Conservation (phyloP, 306 rosid species). For the Betula pendula region DNA sequence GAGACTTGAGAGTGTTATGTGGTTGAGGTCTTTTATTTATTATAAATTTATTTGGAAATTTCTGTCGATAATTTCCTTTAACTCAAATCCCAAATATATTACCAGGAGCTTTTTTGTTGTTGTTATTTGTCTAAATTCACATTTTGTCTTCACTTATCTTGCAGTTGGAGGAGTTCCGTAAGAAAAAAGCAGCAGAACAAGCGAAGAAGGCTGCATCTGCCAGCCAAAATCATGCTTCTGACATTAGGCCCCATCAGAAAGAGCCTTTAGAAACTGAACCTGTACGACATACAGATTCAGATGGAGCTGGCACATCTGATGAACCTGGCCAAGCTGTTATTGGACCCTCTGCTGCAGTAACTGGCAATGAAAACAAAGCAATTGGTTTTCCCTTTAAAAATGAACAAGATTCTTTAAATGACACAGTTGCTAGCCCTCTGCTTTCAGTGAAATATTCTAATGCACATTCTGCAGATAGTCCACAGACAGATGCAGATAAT, state of each 20-base stretch:
- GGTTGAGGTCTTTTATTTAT: too few species aligned
- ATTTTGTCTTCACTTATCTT: slow-evolving; percentile 23
- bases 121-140: slow-evolving; percentile 7
- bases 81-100: not conserved
- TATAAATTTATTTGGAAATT: too few species aligned
- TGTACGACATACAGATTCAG: slow-evolving; percentile 48
- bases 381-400: slow-evolving; percentile 37
- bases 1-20: too few species aligned
- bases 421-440: slow-evolving; percentile 24
- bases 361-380: slow-evolving; percentile 35
- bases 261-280: slow-evolving; percentile 62
- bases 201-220: slow-evolving; percentile 63
- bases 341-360: slow-evolving; percentile 40
- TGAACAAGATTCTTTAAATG: slow-evolving; percentile 42
- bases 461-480: slow-evolving; percentile 34
- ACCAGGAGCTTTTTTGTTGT: not conserved
- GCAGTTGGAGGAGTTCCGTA: slow-evolving; percentile 95
- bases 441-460: slow-evolving; percentile 36
- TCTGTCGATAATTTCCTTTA: not conserved
- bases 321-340: slow-evolving; percentile 36
- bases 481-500: slow-evolving; percentile 38
- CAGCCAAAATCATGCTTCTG: slow-evolving; percentile 42
- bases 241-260: slow-evolving; percentile 47
- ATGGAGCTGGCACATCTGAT: slow-evolving; percentile 74
- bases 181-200: slow-evolving; percentile 86